Conservation (phyloP, 2,329 filamentous ascomycete species). For the Ophiostoma quercus region DNA sequence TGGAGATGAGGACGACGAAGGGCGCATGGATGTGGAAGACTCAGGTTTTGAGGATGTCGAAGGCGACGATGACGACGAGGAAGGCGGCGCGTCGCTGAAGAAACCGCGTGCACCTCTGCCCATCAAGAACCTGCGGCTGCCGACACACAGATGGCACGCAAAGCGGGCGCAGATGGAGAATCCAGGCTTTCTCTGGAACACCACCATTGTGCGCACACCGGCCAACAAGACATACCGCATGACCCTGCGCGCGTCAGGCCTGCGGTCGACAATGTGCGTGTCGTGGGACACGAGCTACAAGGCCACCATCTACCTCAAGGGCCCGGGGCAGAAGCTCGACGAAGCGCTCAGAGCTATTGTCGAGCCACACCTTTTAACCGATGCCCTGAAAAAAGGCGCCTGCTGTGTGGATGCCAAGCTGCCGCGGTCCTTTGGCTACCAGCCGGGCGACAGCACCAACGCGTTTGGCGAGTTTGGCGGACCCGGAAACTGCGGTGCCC, state of each 20-base stretch:
- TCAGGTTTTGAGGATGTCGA: constrained; percentile 3
- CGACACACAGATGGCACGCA: constrained; percentile 89
- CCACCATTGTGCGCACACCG: constrained; percentile 76
- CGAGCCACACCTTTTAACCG: constrained; percentile 21
- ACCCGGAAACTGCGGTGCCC: constrained; percentile 25
- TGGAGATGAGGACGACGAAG: constrained; percentile 2
- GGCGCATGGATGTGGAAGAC: neutral
- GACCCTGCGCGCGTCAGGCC: constrained; percentile 72
- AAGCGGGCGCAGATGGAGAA: constrained; percentile 86
- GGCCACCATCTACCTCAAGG: constrained; percentile 75
- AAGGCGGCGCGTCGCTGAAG: neutral
- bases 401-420: constrained; percentile 25
- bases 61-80: constrained; percentile 29
- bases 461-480: constrained; percentile 16
- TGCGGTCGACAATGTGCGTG: constrained; percentile 61
- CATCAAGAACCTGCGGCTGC: constrained; percentile 84
- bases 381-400: constrained; percentile 17
- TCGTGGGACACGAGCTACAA: constrained; percentile 95
- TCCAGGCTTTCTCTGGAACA: constrained; percentile 79
- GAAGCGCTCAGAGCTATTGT: constrained; percentile 23
- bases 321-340: constrained; percentile 34
- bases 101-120: constrained; percentile 70
- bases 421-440: constrained; percentile 27
- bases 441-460: neutral
- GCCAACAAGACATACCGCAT: constrained; percentile 86